Base-by-base conservation (phyloP, 2,329 filamentous ascomycete species). In the Diaporthe sp. region DNA sequence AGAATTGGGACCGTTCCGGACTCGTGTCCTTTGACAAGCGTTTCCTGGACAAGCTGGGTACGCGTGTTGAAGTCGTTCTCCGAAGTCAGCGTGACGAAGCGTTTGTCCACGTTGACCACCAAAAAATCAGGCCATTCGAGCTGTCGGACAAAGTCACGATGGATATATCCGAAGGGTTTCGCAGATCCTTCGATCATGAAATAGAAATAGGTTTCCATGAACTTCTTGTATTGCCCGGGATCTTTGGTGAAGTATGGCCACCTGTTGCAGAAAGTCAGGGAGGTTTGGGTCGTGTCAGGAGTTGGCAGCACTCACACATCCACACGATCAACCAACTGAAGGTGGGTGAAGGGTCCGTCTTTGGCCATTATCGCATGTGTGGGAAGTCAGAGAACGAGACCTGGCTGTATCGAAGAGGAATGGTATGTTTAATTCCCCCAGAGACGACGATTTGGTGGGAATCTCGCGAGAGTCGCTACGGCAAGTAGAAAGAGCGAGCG, bases 241-340 rank as follows among this genome's bases (percentile, higher is more conserved):
- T 67, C 28, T n/a, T 37, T 49, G 44, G 63, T 20, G 22, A 67
- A 51, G 44, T 51, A 67, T n/a, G 61, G 61, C 61, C 61, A 67
- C 4, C 61, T 67, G 20, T 13, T n/a, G 25, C 17, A 34, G 28
- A 37, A 34, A 31, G 28, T 58, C 28, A 58, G 55, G 17, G 8
- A 37, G 28, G 6, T 58, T 8, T 31, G 53, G n/a, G 8, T 31
- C 25, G 13, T 17, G 22, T 17, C 31, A 15, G n/a, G 13, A 25
- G 53, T 2, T 31, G 53, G 53, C 15, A 20, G 15, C 15, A 57
- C 55, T 22, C 3, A 58, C 55, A 15, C 28, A 31, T 58, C 55
- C 15, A 37, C 55, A 17, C 55, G 55, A 34, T 58, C 55, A 20
- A 58, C 55, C 31, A 58, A 22, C 55, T 58, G 55, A 34, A 58